Conservation (phyloP, 1,284 basidiomycete species). For the Anthracocystis setariae region DNA sequence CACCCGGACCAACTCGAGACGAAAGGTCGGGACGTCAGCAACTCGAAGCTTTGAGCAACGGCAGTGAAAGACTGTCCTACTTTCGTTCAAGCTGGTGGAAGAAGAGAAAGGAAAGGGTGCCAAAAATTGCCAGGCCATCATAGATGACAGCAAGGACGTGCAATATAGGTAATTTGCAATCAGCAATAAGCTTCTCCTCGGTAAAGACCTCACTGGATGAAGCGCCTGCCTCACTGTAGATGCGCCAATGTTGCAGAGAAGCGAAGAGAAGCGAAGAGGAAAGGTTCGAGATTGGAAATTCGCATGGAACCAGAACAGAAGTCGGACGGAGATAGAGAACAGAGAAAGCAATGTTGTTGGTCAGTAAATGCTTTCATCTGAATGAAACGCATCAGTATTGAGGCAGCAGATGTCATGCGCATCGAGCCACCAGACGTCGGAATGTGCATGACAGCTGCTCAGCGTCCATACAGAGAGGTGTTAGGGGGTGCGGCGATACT, state of each 20-base stretch:
- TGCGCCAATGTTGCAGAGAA: constrained; percentile 14
- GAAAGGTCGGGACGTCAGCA: background rate
- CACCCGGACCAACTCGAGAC: constrained; percentile 14
- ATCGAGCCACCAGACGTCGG: no score
- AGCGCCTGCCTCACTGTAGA: constrained; percentile 59
- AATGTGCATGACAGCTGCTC: background rate
- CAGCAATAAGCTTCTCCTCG: constrained; percentile 65
- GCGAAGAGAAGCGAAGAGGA: background rate
- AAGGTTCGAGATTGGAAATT: background rate
- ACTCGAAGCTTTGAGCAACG: constrained; percentile 25
- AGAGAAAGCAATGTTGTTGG: background rate
- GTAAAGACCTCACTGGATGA: constrained; percentile 65
- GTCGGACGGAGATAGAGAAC: background rate
- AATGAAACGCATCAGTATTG: no score
- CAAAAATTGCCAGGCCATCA: constrained; percentile 64
- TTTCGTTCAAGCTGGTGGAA: constrained; percentile 16
- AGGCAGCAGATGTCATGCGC: no score
- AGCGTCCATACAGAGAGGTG: constrained; percentile 1
- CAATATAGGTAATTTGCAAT: constrained; percentile 65
- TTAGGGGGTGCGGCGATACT: constrained; percentile 27
- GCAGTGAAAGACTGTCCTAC: background rate
- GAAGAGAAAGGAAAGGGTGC: constrained; percentile 39
- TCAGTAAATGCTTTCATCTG: no score
- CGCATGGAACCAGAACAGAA: background rate
- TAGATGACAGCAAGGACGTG: constrained; percentile 60